Percentiles rank a stretch among this genome's conserved stretches.
phyloP scores from a whole-genome alignment of 345 rosid genomes.

The Eucalyptus sp. region DNA sequence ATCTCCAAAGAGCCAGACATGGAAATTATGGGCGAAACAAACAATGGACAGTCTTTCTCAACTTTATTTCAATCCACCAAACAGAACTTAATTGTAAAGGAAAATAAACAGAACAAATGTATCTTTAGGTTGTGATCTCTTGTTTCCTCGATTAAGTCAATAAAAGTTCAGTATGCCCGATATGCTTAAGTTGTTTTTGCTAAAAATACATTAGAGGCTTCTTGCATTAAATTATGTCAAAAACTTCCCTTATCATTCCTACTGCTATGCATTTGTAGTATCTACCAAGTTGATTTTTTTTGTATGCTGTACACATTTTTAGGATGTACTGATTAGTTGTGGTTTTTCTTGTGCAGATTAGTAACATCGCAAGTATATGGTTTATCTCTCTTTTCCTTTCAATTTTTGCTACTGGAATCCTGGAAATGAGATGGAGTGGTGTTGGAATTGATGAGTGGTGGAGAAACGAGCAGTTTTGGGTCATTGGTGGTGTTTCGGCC shows the following conservation, averaged over 20 bases:
- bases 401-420: conserved; percentile 81
- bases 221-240: background rate
- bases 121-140: background rate
- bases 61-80: background rate
- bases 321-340: background rate
- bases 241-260: background rate
- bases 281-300: background rate
- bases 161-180: background rate
- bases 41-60: background rate
- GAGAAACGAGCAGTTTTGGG: conserved; percentile 98
- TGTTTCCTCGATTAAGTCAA: background rate
- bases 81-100: background rate
- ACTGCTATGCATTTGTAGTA: background rate
- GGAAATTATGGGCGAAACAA: background rate
- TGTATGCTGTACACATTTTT: background rate
- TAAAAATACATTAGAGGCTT: background rate
- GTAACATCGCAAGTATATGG: conserved; percentile 88
- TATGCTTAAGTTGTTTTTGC: background rate
- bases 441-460: conserved; percentile 96
- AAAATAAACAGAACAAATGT: background rate
- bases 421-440: conserved; percentile 94
- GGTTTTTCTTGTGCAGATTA: conserved; percentile 36
- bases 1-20: background rate
- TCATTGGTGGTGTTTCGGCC: conserved; percentile 83
- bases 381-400: conserved; percentile 83